A percentile compares a stretch with the other conserved stretches of the same genome.
phyloP scores from a whole-genome alignment of 1,284 basidiomycete genomes.

The Ceratobasidium sp. region DNA sequence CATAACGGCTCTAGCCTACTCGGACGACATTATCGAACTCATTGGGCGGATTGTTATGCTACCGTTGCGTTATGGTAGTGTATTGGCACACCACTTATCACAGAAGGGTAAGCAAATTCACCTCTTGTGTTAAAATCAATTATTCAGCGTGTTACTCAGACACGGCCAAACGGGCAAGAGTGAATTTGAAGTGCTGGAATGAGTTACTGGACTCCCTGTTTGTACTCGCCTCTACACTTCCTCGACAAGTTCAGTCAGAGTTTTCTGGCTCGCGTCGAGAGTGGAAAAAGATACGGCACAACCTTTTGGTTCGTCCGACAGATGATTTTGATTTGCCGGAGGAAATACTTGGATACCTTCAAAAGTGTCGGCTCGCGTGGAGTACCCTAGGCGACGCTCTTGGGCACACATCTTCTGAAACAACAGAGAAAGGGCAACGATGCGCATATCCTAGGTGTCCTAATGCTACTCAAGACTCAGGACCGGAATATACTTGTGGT shows the following conservation, averaged over 20 bases:
- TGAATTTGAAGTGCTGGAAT: background rate
- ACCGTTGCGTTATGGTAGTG: background rate
- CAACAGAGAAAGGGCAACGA: background rate
- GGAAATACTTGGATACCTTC: background rate
- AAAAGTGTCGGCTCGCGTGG: conserved; percentile 7
- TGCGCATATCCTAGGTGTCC: conserved; percentile 15
- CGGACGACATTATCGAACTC: background rate
- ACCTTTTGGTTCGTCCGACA: background rate
- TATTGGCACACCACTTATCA: background rate
- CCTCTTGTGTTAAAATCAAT: background rate
- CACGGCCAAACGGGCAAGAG: too few species aligned
- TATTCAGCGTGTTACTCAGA: background rate
- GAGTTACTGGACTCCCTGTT: background rate
- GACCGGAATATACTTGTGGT: background rate
- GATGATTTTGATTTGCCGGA: background rate
- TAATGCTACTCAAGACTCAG: background rate
- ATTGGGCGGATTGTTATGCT: background rate
- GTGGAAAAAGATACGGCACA: background rate
- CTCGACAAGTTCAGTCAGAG: background rate
- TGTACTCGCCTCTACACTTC: background rate
- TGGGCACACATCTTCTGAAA: background rate
- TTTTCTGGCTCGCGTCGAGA: background rate
- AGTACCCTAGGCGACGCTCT: background rate
- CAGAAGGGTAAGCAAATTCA: background rate
- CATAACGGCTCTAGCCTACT: background rate